A percentile compares a stretch with the other conserved stretches of the same genome.
Evolutionary conservation across 2,329 filamentous ascomycete species (phyloP).

Genomic region (Curvularia sp.): DNA sequence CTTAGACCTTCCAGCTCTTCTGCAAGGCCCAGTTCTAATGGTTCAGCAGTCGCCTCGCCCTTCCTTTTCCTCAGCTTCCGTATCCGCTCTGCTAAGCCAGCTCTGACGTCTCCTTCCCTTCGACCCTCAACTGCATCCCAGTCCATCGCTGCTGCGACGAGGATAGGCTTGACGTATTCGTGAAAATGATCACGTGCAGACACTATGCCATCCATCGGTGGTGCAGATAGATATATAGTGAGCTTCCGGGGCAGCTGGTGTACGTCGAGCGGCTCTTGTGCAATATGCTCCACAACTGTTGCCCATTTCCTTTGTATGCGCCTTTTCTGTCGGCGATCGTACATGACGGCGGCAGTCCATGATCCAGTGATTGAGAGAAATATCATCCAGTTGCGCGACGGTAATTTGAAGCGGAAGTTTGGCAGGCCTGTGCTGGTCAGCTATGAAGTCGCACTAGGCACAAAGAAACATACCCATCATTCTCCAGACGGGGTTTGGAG

Average conservation of each 20-base stretch:
- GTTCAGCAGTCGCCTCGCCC: constrained; percentile 58
- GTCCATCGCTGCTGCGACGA: constrained; percentile 88
- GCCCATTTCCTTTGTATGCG: constrained; percentile 86
- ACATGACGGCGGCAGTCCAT: constrained; percentile 81
- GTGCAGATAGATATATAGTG: constrained; percentile 83
- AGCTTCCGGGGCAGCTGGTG: constrained; percentile 81
- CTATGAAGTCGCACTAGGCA: constrained; percentile 8
- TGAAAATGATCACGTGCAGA: constrained; percentile 92
- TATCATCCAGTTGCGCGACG: constrained; percentile 97
- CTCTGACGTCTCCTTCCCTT: constrained; percentile 89
- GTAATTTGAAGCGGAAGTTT: constrained; percentile 80
- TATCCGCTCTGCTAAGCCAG: constrained; percentile 84
- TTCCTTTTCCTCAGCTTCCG: constrained; percentile 68
- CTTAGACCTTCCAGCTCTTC: constrained; percentile 70
- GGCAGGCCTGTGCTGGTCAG: constrained; percentile 69
- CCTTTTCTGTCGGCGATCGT: constrained; percentile 91
- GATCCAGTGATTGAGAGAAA: constrained; percentile 82
- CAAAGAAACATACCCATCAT: constrained; percentile 47
- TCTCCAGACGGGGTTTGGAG: constrained; percentile 49
- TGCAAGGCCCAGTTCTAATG: constrained; percentile 59
- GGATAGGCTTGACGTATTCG: constrained; percentile 91
- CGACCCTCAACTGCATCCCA: constrained; percentile 96
- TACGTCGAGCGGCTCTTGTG: constrained; percentile 74
- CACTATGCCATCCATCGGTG: constrained; percentile 84
- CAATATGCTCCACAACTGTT: constrained; percentile 81